Evolutionary conservation across 495 filamentous ascomycete genomes (phyloP).

Genomic region (Daldinia vernicosa): DNA sequence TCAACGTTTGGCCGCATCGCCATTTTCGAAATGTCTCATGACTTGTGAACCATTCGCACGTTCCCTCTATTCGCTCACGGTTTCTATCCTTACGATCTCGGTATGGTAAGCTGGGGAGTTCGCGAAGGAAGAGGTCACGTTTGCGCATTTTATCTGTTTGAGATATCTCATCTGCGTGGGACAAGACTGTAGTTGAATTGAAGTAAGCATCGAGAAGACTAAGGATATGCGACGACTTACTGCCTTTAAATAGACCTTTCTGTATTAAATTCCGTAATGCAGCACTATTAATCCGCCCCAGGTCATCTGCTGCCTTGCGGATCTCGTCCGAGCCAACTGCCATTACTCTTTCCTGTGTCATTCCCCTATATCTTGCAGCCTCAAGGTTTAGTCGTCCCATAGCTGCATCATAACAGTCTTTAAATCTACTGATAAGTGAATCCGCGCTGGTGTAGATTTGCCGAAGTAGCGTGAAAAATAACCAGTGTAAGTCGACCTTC

Average conservation of each 20-base stretch:
- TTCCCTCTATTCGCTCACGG: not conserved
- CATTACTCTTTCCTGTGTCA: not conserved
- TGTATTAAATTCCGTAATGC: not conserved
- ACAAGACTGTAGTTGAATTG: not conserved
- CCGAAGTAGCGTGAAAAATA: conserved; percentile 11
- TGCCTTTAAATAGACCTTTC: not conserved
- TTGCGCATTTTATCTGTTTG: too few relatives aligned
- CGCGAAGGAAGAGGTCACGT: not conserved
- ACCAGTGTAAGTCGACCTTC: not conserved
- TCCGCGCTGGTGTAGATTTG: conserved; percentile 1
- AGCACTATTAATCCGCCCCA: not conserved
- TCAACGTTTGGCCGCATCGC: not conserved
- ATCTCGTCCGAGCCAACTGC: not conserved
- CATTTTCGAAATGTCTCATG: not conserved
- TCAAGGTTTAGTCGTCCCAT: not conserved
- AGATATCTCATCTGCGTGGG: too few relatives aligned
- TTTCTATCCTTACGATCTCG: not conserved
- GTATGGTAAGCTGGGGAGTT: not conserved
- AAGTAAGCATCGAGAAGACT: not conserved
- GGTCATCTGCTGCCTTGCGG: not conserved
- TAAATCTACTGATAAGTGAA: not conserved
- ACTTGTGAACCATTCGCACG: not conserved
- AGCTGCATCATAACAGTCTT: conserved; percentile 6
- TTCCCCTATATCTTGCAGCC: not conserved
- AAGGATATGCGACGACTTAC: not conserved